phyloP scores from a whole-genome alignment of 192 early-diverging fungal genomes.

The Podila minutissima region DNA sequence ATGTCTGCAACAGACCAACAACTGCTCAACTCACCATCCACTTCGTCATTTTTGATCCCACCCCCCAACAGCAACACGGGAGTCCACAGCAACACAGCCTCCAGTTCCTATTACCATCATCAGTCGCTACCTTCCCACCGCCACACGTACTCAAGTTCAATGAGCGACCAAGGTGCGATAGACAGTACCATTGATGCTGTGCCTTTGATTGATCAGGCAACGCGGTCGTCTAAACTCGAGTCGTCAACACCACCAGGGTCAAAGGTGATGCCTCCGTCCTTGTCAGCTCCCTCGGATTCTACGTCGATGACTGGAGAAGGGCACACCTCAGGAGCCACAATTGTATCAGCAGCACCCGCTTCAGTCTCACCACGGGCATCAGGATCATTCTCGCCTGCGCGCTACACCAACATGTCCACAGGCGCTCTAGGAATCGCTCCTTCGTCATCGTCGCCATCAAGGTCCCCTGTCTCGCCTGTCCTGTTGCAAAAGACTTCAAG shows the following conservation, averaged over 20 bases:
- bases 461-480: constrained; percentile 9
- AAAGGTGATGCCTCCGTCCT: background rate
- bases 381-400: constrained; percentile 8
- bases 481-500: constrained; percentile 11
- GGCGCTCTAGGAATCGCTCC: background rate
- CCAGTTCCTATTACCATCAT: background rate
- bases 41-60: constrained; percentile 3
- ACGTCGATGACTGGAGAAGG: background rate
- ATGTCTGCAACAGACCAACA: background rate
- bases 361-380: background rate
- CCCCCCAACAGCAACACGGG: background rate
- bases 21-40: background rate
- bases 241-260: background rate
- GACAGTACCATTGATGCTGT: too few relatives aligned
- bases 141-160: background rate
- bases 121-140: background rate
- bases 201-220: background rate
- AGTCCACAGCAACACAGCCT: background rate
- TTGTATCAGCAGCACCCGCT: background rate
- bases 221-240: background rate
- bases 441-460: constrained; percentile 7
- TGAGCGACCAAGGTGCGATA: background rate
- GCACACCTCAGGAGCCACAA: background rate
- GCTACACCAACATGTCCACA: background rate
- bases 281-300: too few relatives aligned